Conservation (phyloP, 352 stramenopile genomes). For the Phytophthora pistaciae region DNA sequence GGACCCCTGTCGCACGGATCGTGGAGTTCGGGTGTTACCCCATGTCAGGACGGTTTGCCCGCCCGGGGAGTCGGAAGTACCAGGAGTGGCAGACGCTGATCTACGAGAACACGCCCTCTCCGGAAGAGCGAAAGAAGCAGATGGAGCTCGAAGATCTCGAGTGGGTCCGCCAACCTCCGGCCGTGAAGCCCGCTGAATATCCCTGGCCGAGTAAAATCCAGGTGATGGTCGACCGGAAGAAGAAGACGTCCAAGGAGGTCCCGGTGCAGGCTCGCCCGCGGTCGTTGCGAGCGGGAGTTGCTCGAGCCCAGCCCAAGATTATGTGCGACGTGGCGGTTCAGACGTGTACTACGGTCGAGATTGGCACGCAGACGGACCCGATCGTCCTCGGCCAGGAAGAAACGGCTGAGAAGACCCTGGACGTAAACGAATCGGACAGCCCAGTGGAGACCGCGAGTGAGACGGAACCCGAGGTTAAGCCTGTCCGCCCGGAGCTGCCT, state of each 20-base stretch:
- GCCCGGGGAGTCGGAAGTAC: not conserved
- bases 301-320: too few relatives aligned
- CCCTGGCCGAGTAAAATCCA: not conserved
- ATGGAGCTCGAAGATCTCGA: not conserved
- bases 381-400: too few relatives aligned
- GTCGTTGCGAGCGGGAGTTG: too few relatives aligned
- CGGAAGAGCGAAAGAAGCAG: not conserved
- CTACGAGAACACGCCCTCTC: constrained; percentile 5
- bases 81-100: constrained; percentile 15
- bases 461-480: too few relatives aligned
- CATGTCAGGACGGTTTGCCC: not conserved
- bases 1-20: not conserved
- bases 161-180: not conserved
- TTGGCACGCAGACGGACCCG: too few relatives aligned
- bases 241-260: not conserved
- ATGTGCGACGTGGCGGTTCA: too few relatives aligned
- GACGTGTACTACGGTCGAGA: too few relatives aligned
- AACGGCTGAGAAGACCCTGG: too few relatives aligned
- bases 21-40: not conserved
- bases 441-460: too few relatives aligned
- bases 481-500: not conserved
- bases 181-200: not conserved
- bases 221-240: too few relatives aligned
- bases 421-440: too few relatives aligned
- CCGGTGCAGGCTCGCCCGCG: too few relatives aligned